Base-by-base conservation (phyloP, 345 rosid species). In the Aethionema arabicum region DNA sequence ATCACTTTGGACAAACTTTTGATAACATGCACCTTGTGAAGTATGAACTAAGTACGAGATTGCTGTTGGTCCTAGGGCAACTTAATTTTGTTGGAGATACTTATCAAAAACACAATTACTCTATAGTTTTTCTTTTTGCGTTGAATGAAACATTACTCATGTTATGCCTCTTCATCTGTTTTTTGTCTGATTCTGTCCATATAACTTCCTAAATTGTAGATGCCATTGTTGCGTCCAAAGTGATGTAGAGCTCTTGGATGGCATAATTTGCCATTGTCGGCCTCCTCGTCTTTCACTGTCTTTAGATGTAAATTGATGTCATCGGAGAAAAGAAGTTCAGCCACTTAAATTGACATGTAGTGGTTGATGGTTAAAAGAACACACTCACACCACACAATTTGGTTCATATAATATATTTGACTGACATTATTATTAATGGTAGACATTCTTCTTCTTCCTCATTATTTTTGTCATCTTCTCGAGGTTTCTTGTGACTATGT, bases 291-390 rank as follows among this genome's bases (percentile, higher is more conserved):
- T 57, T 64, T 71, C 54, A 44, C 55, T 58, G 4, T 65, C 70
- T 58, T 45, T 43, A 59, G 61, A 51, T 58, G 58, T 72, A 44
- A 65, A 65, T 29, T 16, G 44, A 65, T 52, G 63, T 65, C 67
- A 61, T 65, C 71, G 66, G 27, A 72, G 61, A 65, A 72, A 52
- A 72, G 62, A 72, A 65, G 71, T 52, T 65, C 57, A 72, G 56
- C 76, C 51, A 72, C 76, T 67, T 52, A 72, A 65, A 57, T 39
- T 65, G 76, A 59, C 76, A 46, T 52, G 32, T 72, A 72, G 71
- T 65, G 76, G 46, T 65, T 72, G 63, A 59, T 72, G 38, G 36
- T 65, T 65, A 52, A 65, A 56, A 52, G 45, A 64, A 36, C 27
- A 63, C 11, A 44, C 46, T 47, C 53, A 59, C 43, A 72, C 51